Conservation (phyloP, 495 filamentous ascomycete species). For the Penicillium waksmanii region DNA sequence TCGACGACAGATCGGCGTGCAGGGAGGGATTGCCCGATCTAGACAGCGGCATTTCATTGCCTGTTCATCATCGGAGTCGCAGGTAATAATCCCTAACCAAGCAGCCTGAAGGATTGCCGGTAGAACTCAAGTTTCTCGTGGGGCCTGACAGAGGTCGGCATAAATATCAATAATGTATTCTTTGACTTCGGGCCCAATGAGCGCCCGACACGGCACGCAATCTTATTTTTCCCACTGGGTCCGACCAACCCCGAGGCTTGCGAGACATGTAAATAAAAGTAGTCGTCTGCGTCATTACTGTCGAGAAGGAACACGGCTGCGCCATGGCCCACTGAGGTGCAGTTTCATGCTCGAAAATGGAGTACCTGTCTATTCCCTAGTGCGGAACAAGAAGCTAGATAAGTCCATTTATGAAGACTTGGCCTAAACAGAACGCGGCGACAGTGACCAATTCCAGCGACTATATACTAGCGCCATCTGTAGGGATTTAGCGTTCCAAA, state of each 20-base stretch:
- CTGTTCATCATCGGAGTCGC: slow-evolving; percentile 7
- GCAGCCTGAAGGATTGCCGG: background rate
- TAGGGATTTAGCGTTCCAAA: slow-evolving; percentile 28
- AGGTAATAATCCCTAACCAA: background rate
- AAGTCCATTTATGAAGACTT: slow-evolving; percentile 1
- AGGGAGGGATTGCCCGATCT: slow-evolving; percentile 7
- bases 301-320: background rate
- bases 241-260: slow-evolving; percentile 1
- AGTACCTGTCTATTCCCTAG: slow-evolving; percentile 15
- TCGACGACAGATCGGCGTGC: slow-evolving; percentile 1
- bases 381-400: slow-evolving; percentile 17
- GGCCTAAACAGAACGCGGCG: background rate
- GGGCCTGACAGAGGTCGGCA: background rate
- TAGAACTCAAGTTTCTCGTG: background rate
- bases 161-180: slow-evolving; percentile 12
- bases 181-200: slow-evolving; percentile 12
- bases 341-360: slow-evolving; percentile 8
- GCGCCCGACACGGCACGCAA: slow-evolving; percentile 24
- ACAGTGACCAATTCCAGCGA: background rate
- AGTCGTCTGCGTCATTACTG: slow-evolving; percentile 4
- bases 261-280: background rate
- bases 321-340: slow-evolving; percentile 14
- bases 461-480: slow-evolving; percentile 16
- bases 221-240: slow-evolving; percentile 8
- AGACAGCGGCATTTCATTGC: slow-evolving; percentile 11